Conservation (phyloP, 2,329 filamentous ascomycete species). For the Apiospora koreana region DNA sequence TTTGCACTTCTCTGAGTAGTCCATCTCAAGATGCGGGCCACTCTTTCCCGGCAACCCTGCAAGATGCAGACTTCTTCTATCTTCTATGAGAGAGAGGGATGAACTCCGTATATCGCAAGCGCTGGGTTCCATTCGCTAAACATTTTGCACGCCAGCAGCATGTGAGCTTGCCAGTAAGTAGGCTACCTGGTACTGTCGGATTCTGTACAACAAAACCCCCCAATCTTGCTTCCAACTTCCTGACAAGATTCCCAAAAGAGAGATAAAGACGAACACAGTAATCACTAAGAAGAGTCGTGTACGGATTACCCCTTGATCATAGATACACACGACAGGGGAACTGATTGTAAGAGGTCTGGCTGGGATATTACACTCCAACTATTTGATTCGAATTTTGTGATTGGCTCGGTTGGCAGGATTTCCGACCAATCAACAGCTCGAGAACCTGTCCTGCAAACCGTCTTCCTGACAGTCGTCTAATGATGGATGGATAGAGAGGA, state of each 20-base stretch:
- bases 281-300: not conserved
- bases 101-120: not conserved
- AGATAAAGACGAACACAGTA: not conserved
- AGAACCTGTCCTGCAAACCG: not conserved
- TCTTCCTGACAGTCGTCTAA: constrained; percentile 17
- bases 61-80: not conserved
- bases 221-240: not conserved
- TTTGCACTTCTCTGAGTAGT: constrained; percentile 9
- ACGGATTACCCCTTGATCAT: not conserved
- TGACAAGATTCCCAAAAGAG: not conserved
- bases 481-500: constrained; percentile 8
- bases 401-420: constrained; percentile 20
- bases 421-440: constrained; percentile 14
- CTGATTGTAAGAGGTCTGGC: not conserved
- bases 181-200: too few relatives aligned
- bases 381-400: constrained; percentile 24
- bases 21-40: constrained; percentile 9
- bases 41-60: constrained; percentile 1
- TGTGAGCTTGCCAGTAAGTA: not conserved
- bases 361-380: constrained; percentile 1
- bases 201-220: not conserved
- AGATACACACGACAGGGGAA: not conserved
- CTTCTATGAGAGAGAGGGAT: not conserved
- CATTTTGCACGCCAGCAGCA: not conserved
- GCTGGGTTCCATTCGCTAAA: not conserved